Evolutionary conservation across 2,329 filamentous ascomycete genomes (phyloP), one percentile per base, ranked within the genome.

Genomic region (Aspergillus fumigatiaffinis): DNA sequence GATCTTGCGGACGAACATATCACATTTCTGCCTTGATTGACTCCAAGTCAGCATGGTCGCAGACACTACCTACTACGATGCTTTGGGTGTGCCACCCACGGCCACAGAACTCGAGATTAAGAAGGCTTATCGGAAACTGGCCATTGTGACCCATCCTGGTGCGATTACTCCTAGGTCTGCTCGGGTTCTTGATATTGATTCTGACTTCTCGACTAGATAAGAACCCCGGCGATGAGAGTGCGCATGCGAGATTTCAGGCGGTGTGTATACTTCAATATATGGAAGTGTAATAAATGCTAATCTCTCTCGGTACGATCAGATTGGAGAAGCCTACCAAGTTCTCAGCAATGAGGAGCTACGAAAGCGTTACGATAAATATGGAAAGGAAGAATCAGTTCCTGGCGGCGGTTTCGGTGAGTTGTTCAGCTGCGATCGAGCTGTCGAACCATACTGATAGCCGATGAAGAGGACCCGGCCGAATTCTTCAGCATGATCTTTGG

Each of bases 401-500:
- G 86, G 87, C 67, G 90, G 91, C 68, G 94, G 94, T 61, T 99
- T 99, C 74, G 90, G 90, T 83, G 73, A 55, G 79, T 63, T 20
- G 25, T 14, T 20, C n/a, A 23, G 12, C 2, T 4, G 2, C 21
- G 6, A 32, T 35, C 17, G 21, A 23, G 42, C 47, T 8, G 21
- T 42, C 26, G 14, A 2, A 44, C 10, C 14, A 25, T 47, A 44
- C 54, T 56, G 55, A 57, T 52, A 32, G 26, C n/a, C 38, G 26
- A 49, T 54, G 55, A 70, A 85, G 85, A 89, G 80, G 94, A 99
- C 74, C 94, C 94, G 1, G 84, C 92, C 63, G 94, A 99, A 77
- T 99, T 99, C 83, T 99, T 99, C 79, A 90, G 90, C 69, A 95
- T 92, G 81, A 99, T 99, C 67, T 99, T 99, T 71, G 94, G 94